phyloP scores from a whole-genome alignment of 306 rosid genomes.

The Vigna unguiculata region DNA sequence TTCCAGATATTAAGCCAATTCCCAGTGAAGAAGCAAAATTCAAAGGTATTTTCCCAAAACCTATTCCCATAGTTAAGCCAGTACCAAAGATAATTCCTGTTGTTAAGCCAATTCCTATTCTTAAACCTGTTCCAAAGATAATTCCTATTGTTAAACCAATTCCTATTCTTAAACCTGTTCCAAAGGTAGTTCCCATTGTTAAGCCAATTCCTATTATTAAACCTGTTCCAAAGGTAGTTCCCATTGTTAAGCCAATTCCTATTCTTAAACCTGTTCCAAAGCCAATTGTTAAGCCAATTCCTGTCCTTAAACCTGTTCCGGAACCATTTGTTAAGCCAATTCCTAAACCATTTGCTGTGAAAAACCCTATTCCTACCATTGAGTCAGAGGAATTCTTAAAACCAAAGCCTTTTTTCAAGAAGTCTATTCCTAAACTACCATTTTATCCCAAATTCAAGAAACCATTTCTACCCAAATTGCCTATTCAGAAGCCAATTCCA shows the following conservation, averaged over 20 bases:
- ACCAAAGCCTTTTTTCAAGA: slow-evolving; percentile 21
- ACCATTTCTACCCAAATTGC: slow-evolving; percentile 25
- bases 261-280: slow-evolving; percentile 16
- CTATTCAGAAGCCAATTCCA: slow-evolving; percentile 40
- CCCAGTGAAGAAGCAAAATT: background rate
- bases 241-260: slow-evolving; percentile 16
- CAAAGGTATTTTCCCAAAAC: background rate
- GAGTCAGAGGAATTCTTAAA: slow-evolving; percentile 13
- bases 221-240: background rate
- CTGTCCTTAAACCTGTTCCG: slow-evolving; percentile 12
- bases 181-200: no score
- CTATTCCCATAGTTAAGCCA: background rate
- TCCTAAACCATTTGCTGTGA: slow-evolving; percentile 25
- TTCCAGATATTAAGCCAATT: background rate
- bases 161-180: background rate
- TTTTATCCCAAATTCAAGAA: slow-evolving; percentile 18
- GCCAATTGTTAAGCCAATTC: background rate
- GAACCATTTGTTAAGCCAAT: background rate
- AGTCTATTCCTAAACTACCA: slow-evolving; percentile 37
- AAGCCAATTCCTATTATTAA: background rate
- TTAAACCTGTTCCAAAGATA: background rate
- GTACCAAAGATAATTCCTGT: background rate
- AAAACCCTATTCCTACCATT: background rate
- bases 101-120: background rate
- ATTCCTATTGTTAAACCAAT: background rate